phyloP scores from a whole-genome alignment of 306 rosid genomes.

The Pyrus betulifolia region DNA sequence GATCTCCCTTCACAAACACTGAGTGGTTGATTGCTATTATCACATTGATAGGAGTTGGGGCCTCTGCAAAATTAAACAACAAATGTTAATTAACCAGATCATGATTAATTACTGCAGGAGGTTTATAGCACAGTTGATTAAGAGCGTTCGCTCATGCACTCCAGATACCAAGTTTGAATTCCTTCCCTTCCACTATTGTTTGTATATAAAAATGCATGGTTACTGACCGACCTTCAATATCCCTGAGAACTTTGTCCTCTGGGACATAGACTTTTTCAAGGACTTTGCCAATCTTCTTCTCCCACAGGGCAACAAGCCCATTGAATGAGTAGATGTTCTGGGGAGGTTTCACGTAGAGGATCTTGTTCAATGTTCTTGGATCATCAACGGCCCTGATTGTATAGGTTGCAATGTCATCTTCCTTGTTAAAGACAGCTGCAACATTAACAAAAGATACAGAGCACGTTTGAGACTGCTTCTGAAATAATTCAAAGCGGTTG shows the following conservation, averaged over 20 bases:
- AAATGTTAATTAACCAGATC: background rate
- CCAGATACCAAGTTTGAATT: no score
- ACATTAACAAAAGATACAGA: background rate
- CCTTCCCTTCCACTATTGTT: no score
- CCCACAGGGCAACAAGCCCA: slow-evolving; percentile 79
- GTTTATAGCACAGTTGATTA: no score
- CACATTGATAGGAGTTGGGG: slow-evolving; percentile 67
- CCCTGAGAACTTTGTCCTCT: slow-evolving; percentile 65
- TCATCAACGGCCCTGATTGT: slow-evolving; percentile 87
- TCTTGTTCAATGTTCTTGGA: slow-evolving; percentile 73
- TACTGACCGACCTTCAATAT: slow-evolving; percentile 49
- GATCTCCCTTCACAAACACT: slow-evolving; percentile 74
- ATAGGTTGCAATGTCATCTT: slow-evolving; percentile 73
- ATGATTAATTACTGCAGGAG: background rate
- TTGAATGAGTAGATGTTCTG: slow-evolving; percentile 64
- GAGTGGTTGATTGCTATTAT: slow-evolving; percentile 58
- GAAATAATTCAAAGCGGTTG: no score
- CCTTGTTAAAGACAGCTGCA: slow-evolving; percentile 67
- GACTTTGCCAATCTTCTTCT: slow-evolving; percentile 75
- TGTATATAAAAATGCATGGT: no score
- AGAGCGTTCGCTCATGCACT: no score
- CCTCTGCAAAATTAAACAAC: slow-evolving; percentile 33
- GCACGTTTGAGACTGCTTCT: background rate
- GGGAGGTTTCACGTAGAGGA: slow-evolving; percentile 68
- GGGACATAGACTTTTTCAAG: slow-evolving; percentile 52